Conservation (phyloP, 805 yeast genomes). For the Wickerhamomyces bovis region DNA sequence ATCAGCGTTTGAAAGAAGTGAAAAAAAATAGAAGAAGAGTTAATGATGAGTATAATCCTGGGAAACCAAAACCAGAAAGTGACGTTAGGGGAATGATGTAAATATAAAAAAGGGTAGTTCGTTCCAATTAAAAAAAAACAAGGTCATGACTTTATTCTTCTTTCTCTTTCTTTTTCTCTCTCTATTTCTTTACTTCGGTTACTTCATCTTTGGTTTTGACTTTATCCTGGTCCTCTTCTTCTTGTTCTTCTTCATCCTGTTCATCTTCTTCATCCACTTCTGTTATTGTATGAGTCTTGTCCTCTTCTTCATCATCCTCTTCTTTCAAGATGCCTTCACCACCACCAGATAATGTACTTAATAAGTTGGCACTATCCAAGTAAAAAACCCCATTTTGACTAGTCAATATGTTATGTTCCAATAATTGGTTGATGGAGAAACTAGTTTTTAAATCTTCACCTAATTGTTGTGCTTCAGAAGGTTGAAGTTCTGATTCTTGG, state of each 20-base stretch:
- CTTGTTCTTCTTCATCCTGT: slow-evolving; percentile 7
- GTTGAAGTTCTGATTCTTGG: not conserved
- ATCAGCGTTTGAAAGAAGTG: not conserved
- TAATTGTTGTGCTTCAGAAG: not conserved
- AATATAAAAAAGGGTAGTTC: not conserved
- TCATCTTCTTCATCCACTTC: slow-evolving; percentile 18
- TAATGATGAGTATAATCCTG: not conserved
- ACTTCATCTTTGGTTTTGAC: slow-evolving; percentile 10
- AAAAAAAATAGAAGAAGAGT: not conserved
- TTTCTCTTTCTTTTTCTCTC: not conserved
- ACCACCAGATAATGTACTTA: slow-evolving; percentile 38
- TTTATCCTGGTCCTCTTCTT: slow-evolving; percentile 16
- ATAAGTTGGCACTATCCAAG: slow-evolving; percentile 55
- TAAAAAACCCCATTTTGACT: slow-evolving; percentile 52
- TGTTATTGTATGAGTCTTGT: slow-evolving; percentile 13
- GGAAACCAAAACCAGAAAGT: not conserved
- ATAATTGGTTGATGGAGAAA: slow-evolving; percentile 26
- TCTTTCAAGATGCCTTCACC: slow-evolving; percentile 4
- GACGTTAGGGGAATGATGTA: not conserved
- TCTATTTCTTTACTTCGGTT: not conserved
- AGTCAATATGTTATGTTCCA: slow-evolving; percentile 26
- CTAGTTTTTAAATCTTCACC: slow-evolving; percentile 18
- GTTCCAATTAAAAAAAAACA: not conserved
- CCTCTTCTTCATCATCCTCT: slow-evolving; percentile 10
- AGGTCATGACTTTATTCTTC: not conserved